Evolutionary conservation across 352 stramenopile genomes (phyloP).

Genomic region (Phytophthora brassicae): DNA sequence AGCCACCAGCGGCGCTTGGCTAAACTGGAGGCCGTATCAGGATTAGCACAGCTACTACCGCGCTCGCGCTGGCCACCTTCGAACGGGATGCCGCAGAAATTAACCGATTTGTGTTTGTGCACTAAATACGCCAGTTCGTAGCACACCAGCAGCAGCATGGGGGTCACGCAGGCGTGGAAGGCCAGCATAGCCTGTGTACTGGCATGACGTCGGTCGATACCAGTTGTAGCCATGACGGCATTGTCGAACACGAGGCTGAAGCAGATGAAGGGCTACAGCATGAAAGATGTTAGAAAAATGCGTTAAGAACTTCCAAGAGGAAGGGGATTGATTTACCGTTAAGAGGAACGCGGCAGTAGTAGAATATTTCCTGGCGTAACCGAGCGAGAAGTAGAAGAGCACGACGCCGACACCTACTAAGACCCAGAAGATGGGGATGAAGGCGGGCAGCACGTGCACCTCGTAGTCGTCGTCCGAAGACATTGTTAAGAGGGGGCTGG

Average conservation of each 20-base stretch:
- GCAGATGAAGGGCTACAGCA: constrained; percentile 73
- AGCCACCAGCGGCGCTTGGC: constrained; percentile 31
- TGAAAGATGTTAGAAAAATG: constrained; percentile 3
- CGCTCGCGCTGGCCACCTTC: constrained; percentile 63
- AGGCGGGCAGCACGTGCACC: constrained; percentile 49
- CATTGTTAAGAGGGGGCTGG: no score
- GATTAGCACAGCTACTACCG: constrained; percentile 30
- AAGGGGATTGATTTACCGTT: constrained; percentile 39
- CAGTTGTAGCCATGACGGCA: constrained; percentile 75
- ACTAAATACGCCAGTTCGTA: constrained; percentile 91
- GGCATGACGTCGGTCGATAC: constrained; percentile 53
- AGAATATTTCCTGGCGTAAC: constrained; percentile 77
- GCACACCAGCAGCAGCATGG: constrained; percentile 84
- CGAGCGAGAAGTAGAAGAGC: constrained; percentile 73
- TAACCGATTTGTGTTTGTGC: constrained; percentile 90
- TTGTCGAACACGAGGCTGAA: constrained; percentile 82
- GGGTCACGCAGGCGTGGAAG: constrained; percentile 82
- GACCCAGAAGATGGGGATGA: constrained; percentile 71
- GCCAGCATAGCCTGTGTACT: constrained; percentile 75
- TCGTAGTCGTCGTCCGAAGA: constrained; percentile 30
- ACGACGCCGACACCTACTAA: constrained; percentile 58
- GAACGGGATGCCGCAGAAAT: constrained; percentile 91
- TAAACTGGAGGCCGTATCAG: constrained; percentile 22
- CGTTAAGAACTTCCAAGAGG: no score
- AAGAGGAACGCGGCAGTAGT: constrained; percentile 76